Percentiles rank a stretch among this genome's conserved stretches.
These are phyloP conservation scores for Amanita polypyramis DNA, from an alignment of 768 basidiomycete genomes.

Conservation along the genomic window DNA sequence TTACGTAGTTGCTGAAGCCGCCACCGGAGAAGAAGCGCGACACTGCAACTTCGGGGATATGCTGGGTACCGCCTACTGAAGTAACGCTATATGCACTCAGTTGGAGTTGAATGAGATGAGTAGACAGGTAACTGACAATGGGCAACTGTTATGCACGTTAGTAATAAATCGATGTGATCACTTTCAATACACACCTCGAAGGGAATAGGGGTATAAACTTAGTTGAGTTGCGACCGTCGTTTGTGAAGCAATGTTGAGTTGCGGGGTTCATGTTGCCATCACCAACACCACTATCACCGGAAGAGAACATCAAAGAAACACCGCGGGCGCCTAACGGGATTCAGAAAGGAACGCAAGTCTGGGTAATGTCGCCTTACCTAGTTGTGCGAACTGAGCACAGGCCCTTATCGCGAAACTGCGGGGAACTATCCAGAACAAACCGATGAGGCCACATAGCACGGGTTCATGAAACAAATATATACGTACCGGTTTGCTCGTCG, in stretches of 20 bases:
- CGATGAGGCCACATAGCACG: neutral
- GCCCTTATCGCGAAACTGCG: constrained; percentile 38
- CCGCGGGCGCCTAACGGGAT: constrained; percentile 42
- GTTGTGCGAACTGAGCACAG: constrained; percentile 47
- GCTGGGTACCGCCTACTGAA: constrained; percentile 50
- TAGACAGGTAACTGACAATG: constrained; percentile 28
- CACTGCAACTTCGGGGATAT: constrained; percentile 43
- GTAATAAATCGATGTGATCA: constrained; percentile 19
- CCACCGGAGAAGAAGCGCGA: constrained; percentile 52
- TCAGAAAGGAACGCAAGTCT: neutral
- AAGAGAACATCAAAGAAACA: constrained; percentile 48
- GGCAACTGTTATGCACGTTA: constrained; percentile 21
- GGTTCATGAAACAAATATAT: neutral
- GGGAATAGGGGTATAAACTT: constrained; percentile 52
- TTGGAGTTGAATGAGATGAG: neutral
- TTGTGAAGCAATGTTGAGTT: constrained; percentile 43
- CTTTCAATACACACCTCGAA: constrained; percentile 25
- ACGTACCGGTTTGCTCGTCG: constrained; percentile 54
- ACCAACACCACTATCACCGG: constrained; percentile 60
- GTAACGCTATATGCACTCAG: constrained; percentile 39
- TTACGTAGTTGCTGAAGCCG: constrained; percentile 61
- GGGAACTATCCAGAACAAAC: constrained; percentile 33
- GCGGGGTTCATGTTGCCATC: constrained; percentile 41
- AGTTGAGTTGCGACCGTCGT: constrained; percentile 42
- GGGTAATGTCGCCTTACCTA: constrained; percentile 27